A percentile compares a stretch with the other conserved stretches of the same genome.
These are phyloP conservation scores for Dactylellina leptospora DNA, from an alignment of 2,329 filamentous ascomycete species.

Conservation along the genomic window DNA sequence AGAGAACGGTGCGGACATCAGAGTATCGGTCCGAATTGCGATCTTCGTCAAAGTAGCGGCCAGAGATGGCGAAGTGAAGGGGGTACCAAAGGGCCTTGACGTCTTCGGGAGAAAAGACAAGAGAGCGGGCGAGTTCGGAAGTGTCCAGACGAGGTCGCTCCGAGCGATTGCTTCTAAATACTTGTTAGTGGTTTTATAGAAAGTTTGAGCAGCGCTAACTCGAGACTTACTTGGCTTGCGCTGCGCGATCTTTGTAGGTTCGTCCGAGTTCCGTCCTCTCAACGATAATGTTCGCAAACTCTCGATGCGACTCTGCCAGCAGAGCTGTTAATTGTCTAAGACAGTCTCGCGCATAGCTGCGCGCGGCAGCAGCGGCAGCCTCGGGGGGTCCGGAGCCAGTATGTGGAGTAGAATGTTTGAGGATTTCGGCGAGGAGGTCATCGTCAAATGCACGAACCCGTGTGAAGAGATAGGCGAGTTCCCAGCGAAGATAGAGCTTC, in stretches of 20 bases:
- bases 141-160: slow-evolving; percentile 43
- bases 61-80: slow-evolving; percentile 49
- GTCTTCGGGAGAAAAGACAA: slow-evolving; percentile 47
- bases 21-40: slow-evolving; percentile 42
- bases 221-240: slow-evolving; percentile 34
- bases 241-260: slow-evolving; percentile 32
- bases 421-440: slow-evolving; percentile 42
- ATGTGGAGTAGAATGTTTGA: slow-evolving; percentile 47
- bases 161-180: slow-evolving; percentile 22
- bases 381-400: slow-evolving; percentile 42
- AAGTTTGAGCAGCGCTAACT: too few species aligned
- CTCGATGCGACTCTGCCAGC: slow-evolving; percentile 45
- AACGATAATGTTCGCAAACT: slow-evolving; percentile 42
- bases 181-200: neutral
- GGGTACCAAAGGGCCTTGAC: slow-evolving; percentile 51
- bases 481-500: slow-evolving; percentile 52
- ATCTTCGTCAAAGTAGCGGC: slow-evolving; percentile 51
- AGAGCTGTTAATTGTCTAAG: slow-evolving; percentile 39
- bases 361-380: slow-evolving; percentile 41
- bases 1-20: slow-evolving; percentile 47
- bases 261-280: slow-evolving; percentile 38
- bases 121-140: slow-evolving; percentile 43
- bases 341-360: slow-evolving; percentile 47
- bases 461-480: slow-evolving; percentile 49
- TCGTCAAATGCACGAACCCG: slow-evolving; percentile 46